Conservation (phyloP, 805 yeast genomes). For the Candida koratica region DNA sequence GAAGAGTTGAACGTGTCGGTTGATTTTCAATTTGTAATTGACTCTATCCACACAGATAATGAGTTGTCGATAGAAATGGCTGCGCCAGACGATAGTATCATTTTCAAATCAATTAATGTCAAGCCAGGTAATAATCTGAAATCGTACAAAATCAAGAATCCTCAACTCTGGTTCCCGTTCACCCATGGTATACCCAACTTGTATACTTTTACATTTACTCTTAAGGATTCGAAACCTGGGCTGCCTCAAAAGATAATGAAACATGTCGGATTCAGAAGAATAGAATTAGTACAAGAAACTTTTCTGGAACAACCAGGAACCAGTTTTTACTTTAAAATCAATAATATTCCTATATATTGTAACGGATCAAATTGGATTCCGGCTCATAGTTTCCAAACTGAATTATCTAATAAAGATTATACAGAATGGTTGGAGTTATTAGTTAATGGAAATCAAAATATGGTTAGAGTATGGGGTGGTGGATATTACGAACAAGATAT, state of each 20-base stretch:
- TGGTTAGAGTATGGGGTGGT: conserved; percentile 51
- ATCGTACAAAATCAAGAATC: conserved; percentile 19
- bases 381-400: conserved; percentile 37
- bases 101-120: neutral
- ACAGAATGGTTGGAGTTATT: conserved; percentile 31
- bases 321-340: conserved; percentile 42
- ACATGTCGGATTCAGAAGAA: conserved; percentile 38
- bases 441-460: conserved; percentile 39
- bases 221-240: conserved; percentile 1
- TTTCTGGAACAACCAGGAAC: conserved; percentile 29
- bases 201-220: conserved; percentile 22
- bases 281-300: conserved; percentile 36
- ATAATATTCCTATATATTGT: conserved; percentile 34
- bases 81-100: conserved; percentile 15
- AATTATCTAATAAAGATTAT: conserved; percentile 33
- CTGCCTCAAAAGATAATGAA: conserved; percentile 14
- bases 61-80: conserved; percentile 11
- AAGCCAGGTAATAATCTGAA: conserved; percentile 8
- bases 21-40: conserved; percentile 13
- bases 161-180: conserved; percentile 41
- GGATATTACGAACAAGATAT: conserved; percentile 42
- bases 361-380: conserved; percentile 51
- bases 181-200: conserved; percentile 34
- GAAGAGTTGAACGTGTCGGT: conserved; percentile 10
- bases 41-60: conserved; percentile 1